phyloP scores from a whole-genome alignment of 2,329 filamentous ascomycete genomes.

The Orbilia blumenaviensis region DNA sequence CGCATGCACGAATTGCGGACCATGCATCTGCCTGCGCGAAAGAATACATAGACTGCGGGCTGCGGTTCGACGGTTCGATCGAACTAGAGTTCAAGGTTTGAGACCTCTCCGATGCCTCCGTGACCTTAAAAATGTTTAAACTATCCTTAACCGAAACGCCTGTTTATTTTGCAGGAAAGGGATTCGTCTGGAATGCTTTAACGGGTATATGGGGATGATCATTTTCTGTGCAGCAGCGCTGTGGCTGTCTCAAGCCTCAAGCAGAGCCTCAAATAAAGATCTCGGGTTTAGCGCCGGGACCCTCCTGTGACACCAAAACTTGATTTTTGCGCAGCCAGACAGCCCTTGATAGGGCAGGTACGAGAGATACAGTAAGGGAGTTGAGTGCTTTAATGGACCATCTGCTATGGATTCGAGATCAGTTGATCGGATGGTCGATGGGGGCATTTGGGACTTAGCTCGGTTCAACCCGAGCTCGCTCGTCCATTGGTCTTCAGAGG shows the following conservation, averaged over 20 bases:
- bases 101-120: background rate
- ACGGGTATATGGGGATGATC: background rate
- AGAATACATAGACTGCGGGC: background rate
- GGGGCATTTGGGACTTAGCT: constrained; percentile 26
- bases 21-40: too few relatives aligned
- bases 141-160: background rate
- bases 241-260: constrained; percentile 27
- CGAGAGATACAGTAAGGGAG: background rate
- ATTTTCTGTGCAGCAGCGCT: background rate
- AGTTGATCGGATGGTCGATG: constrained; percentile 44
- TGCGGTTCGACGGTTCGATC: background rate
- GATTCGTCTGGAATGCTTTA: background rate
- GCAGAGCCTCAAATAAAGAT: constrained; percentile 37
- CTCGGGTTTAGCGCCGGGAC: constrained; percentile 21
- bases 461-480: constrained; percentile 27
- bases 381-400: constrained; percentile 36
- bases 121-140: too few relatives aligned
- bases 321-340: constrained; percentile 2
- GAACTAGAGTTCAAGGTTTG: background rate
- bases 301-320: constrained; percentile 19
- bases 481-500: constrained; percentile 12
- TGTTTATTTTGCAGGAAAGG: background rate
- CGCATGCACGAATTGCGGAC: background rate
- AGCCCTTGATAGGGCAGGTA: constrained; percentile 41
- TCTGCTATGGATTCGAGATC: constrained; percentile 21